phyloP scores from a whole-genome alignment of 192 early-diverging fungal species.

The Backusella mclennaniae region DNA sequence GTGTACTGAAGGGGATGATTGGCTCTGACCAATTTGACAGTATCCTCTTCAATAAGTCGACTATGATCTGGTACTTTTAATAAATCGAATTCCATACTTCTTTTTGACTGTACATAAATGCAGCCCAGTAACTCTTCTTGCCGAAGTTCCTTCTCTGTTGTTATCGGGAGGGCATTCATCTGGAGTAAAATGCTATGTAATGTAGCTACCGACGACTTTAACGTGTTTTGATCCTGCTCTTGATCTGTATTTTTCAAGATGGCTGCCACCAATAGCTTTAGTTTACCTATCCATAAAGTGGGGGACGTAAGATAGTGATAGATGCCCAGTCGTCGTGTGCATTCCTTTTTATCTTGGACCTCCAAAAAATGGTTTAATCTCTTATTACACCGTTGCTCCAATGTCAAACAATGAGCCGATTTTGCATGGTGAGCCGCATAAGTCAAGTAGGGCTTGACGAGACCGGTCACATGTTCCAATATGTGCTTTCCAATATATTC shows the following conservation, averaged over 20 bases:
- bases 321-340: conserved; percentile 14
- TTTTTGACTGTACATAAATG: neutral
- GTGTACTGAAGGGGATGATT: neutral
- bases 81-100: neutral
- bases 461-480: neutral
- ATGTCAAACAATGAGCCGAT: neutral
- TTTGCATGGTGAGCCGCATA: conserved; percentile 14
- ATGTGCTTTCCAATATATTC: neutral
- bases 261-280: conserved; percentile 13
- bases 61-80: neutral
- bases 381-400: conserved; percentile 8
- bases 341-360: neutral
- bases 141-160: neutral
- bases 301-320: conserved; percentile 17
- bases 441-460: conserved; percentile 16
- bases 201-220: neutral
- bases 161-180: conserved; percentile 11
- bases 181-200: conserved; percentile 7
- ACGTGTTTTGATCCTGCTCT: neutral
- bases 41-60: conserved; percentile 14
- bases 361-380: conserved; percentile 5
- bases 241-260: conserved; percentile 14
- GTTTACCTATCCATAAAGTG: conserved; percentile 21
- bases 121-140: neutral
- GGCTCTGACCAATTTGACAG: neutral